Percentiles rank a stretch among this genome's conserved stretches.
These are phyloP conservation scores for Phlegmacium glaucopus DNA, from an alignment of 768 basidiomycete genomes.

Conservation along the genomic window DNA sequence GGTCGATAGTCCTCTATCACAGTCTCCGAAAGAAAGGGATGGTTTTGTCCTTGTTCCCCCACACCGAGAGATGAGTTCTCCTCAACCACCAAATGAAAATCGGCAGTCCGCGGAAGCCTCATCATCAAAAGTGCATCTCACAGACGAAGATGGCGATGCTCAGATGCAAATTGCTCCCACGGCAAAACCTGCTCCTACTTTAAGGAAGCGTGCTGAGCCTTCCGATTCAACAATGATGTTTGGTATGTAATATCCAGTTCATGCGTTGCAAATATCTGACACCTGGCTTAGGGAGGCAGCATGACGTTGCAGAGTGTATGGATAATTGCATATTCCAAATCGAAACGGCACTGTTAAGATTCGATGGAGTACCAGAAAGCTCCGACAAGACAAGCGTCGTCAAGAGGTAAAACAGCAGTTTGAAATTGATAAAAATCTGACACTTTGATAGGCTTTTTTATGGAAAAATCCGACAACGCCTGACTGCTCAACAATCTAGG, in stretches of 20 bases:
- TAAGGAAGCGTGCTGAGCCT: constrained; percentile 49
- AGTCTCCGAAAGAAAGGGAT: constrained; percentile 34
- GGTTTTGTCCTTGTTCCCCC: constrained; percentile 31
- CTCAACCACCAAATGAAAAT: constrained; percentile 16
- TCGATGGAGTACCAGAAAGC: constrained; percentile 49
- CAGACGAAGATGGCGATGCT: constrained; percentile 30
- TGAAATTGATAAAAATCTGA: neutral
- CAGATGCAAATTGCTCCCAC: constrained; percentile 28
- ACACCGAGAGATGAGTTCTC: constrained; percentile 24
- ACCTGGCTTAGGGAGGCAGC: constrained; percentile 74
- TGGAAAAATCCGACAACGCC: constrained; percentile 70
- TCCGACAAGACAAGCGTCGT: constrained; percentile 73
- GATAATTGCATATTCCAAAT: constrained; percentile 99
- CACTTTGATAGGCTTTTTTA: constrained; percentile 60
- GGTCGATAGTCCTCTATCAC: constrained; percentile 44
- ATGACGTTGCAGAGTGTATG: constrained; percentile 98
- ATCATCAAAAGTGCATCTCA: constrained; percentile 19
- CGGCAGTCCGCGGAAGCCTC: constrained; percentile 29
- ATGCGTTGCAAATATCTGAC: constrained; percentile 5
- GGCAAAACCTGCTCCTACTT: constrained; percentile 52
- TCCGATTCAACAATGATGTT: constrained; percentile 89
- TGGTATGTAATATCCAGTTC: constrained; percentile 42
- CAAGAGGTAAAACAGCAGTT: constrained; percentile 54
- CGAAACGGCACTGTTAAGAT: constrained; percentile 84
- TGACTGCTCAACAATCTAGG: constrained; percentile 41